phyloP scores from a whole-genome alignment of 1,139 yeast species.

The Meyerozyma athensensis region DNA sequence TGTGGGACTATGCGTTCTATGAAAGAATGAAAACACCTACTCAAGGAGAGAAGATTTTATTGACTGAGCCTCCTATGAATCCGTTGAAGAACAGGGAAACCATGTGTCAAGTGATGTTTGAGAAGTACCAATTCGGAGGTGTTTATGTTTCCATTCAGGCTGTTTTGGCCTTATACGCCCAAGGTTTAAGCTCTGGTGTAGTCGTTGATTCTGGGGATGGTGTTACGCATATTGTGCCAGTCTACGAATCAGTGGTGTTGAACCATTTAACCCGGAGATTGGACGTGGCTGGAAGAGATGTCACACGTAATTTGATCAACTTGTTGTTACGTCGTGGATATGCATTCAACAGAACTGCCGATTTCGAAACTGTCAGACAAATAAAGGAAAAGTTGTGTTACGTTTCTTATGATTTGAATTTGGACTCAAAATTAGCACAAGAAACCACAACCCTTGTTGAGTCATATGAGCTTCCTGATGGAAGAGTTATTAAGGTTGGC shows the following conservation, averaged over 20 bases:
- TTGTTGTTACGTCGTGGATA: conserved; percentile 91
- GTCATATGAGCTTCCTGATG: conserved; percentile 91
- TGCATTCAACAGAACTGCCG: conserved; percentile 97
- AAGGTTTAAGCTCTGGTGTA: conserved; percentile 96
- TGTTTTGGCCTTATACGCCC: conserved; percentile 93
- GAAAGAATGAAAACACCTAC: conserved; percentile 80
- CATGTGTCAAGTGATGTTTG: conserved; percentile 98
- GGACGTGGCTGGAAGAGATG: conserved; percentile 98
- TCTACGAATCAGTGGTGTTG: conserved; percentile 91
- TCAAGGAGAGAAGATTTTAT: conserved; percentile 70
- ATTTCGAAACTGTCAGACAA: conserved; percentile 96
- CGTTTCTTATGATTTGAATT: conserved; percentile 87
- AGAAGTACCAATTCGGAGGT: conserved; percentile 90
- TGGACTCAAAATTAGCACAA: conserved; percentile 81
- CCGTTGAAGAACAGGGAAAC: conserved; percentile 89
- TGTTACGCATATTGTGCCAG: conserved; percentile 95
- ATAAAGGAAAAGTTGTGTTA: conserved; percentile 94
- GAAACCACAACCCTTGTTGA: conserved; percentile 95
- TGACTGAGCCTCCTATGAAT: conserved; percentile 98
- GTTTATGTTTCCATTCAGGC: conserved; percentile 99
- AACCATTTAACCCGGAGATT: conserved; percentile 88
- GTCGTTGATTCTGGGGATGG: conserved; percentile 93
- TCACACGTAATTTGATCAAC: conserved; percentile 88
- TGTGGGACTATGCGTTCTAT: conserved; percentile 97
- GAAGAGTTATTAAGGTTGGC: conserved; percentile 89